Base-by-base conservation (phyloP, 441 rosid species). In the Daphne laureola region DNA sequence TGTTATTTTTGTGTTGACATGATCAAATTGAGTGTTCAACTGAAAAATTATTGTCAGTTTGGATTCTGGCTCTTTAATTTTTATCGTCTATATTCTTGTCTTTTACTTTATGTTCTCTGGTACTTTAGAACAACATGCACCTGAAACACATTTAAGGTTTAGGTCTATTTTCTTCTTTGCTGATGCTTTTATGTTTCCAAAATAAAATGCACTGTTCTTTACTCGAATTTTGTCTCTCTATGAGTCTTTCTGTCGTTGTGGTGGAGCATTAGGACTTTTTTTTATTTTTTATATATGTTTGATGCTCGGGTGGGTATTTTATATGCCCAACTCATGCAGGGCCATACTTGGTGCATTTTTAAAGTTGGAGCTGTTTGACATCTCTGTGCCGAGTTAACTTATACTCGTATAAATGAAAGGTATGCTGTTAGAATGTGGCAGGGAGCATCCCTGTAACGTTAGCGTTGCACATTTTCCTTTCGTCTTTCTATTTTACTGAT, bases 251-350 rank as follows among this genome's bases (percentile, higher is more conserved):
- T 26, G 54, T 43, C 54, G 52, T 31, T 61, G 49, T 55, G 51
- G 54, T 43, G 63, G 69, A 56, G 69, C 59, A 44, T 72, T 31
- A 53, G 73, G 50, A 58, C 60, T 49, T 40, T 51, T 42, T 66
- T 72, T 68, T 70, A 65, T 67, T 60, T 66, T 72, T 68, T 70
- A 65, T 67, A 58, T 64, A 55, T 40, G 54, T 65, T 69, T 58
- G 52, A 61, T 68, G 62, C 74, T 69, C 71, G 73, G 69, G 77
- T 57, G 67, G 76, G 60, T 70, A 68, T 67, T 75, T 70, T 69
- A 66, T 63, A 70, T 76, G 66, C 79, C 72, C 67, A 69, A 67
- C 74, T 61, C 69, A 59, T 79, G 85, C 84, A 81, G 85, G 82
- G 38, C 81, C 70, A 14, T 59, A 53, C 58, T 35, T 68, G 83